Evolutionary conservation across 768 basidiomycete species (phyloP).

Genomic region (Trametes cubensis): DNA sequence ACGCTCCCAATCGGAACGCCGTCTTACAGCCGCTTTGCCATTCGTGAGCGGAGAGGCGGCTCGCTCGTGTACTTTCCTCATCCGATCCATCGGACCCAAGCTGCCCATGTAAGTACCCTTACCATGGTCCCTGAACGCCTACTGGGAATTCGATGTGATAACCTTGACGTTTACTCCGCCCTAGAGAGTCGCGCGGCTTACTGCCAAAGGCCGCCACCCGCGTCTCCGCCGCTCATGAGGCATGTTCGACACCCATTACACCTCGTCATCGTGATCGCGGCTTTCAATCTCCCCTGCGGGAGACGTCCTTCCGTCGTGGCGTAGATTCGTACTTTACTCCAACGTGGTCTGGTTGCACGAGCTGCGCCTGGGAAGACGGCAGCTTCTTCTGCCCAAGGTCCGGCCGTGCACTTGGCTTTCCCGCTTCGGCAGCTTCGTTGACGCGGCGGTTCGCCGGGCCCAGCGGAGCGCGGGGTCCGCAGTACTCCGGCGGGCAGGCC

Average conservation of each 20-base stretch:
- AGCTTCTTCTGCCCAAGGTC: constrained; percentile 15
- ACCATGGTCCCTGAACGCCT: neutral
- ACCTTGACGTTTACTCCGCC: constrained; percentile 11
- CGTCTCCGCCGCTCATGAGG: neutral
- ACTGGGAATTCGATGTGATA: constrained; percentile 7
- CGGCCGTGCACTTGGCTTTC: constrained; percentile 18
- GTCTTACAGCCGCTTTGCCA: constrained; percentile 17
- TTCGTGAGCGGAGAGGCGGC: constrained; percentile 4
- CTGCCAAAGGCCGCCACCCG: neutral
- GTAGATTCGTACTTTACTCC: constrained; percentile 12
- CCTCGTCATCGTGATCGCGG: neutral
- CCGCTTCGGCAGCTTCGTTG: constrained; percentile 16
- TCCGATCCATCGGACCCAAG: constrained; percentile 16
- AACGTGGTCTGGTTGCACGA: constrained; percentile 3
- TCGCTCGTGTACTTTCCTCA: constrained; percentile 3
- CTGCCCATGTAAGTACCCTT: constrained; percentile 3
- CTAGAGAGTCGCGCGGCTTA: neutral
- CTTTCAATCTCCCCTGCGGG: neutral
- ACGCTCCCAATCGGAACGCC: constrained; percentile 2
- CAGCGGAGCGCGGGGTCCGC: constrained; percentile 25
- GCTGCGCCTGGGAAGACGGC: constrained; percentile 12
- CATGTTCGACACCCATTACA: neutral
- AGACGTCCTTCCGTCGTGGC: constrained; percentile 9
- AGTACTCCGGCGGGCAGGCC: constrained; percentile 14
- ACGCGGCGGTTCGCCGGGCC: constrained; percentile 16